Evolutionary conservation across 2,329 filamentous ascomycete species (phyloP), one percentile per base, ranked within the genome.

Genomic region (Sporothrix pallida): DNA sequence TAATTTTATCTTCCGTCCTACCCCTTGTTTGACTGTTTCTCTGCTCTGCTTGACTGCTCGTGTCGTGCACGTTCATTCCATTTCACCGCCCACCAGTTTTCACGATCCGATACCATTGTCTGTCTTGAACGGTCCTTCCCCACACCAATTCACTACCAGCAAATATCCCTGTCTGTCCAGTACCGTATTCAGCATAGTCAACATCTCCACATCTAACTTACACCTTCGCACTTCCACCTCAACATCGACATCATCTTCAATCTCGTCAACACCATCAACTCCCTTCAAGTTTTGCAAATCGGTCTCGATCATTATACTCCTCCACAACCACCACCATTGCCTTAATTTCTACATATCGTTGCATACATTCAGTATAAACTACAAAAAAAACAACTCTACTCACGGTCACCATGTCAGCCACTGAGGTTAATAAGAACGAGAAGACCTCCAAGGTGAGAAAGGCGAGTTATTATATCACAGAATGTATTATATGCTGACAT

Each of bases 391-490:
- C 7, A 13, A 50, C 23, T 17, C 20, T 13, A 12, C 20, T 15
- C 17, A 63, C 70, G 7, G 5, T 5, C 46, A 52, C 13, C 31
- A 72, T 72, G 70, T 46, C 63, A 44, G 26, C 62, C 17, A 48
- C 7, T 2, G 73, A 71, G 23, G 9, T 10, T 31, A 46, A 69
- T 3, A 69, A 69, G 52, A 17, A 9, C 13, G 65, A 73, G 42
- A 73, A 73, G 71, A 71, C 58, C 6, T 26, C 12, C 73, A 75
- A 74, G 72, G 74, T 72, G 31, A 23, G 67, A 37, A 37, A 37
- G 2, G 31, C 7, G 4, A 37, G 7, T 7, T 7, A 6, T 37
- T 37, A 37, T 37, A 7, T 37, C 31, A 6, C 31, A 37, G 7
- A 3, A 3, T 7, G 31, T 6, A 7, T 37, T 3, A 7, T 37